These are phyloP conservation scores for Begonia peltatifolia DNA, from an alignment of 306 rosid species.

Conservation along the genomic window DNA sequence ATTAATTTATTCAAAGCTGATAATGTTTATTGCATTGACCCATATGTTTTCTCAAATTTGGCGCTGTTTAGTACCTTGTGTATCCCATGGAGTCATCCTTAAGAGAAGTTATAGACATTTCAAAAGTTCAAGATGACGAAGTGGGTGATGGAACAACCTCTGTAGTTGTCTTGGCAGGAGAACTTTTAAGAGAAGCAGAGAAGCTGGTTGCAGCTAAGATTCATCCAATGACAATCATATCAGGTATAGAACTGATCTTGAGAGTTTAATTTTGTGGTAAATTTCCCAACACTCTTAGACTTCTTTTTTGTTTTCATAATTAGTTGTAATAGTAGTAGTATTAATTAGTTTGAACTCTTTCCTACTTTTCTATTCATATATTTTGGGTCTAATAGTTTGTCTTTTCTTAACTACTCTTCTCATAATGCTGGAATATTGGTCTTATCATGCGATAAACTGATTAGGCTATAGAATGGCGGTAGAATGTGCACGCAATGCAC, in stretches of 20 bases:
- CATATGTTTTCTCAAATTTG: not conserved
- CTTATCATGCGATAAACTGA: too few relatives aligned
- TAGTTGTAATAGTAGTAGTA: too few relatives aligned
- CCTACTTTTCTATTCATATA: too few relatives aligned
- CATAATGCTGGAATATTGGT: not conserved
- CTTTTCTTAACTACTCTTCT: slow-evolving; percentile 1
- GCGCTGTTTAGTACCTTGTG: not conserved
- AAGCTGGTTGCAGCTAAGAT: slow-evolving; percentile 81
- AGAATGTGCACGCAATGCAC: slow-evolving; percentile 72
- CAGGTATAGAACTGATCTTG: slow-evolving; percentile 43
- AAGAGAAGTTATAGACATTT: slow-evolving; percentile 51
- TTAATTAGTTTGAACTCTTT: too few relatives aligned
- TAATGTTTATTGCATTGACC: too few relatives aligned
- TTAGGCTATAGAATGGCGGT: slow-evolving; percentile 93
- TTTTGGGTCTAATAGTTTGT: too few relatives aligned
- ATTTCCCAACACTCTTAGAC: too few relatives aligned
- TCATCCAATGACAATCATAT: slow-evolving; percentile 95
- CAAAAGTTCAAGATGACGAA: slow-evolving; percentile 99
- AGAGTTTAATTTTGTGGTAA: too few relatives aligned
- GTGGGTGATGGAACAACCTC: slow-evolving; percentile 99
- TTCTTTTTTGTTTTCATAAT: too few relatives aligned
- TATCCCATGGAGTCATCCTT: slow-evolving; percentile 22
- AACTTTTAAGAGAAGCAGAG: slow-evolving; percentile 79
- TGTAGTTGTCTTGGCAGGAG: slow-evolving; percentile 98
- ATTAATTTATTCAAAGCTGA: not conserved